Conservation (phyloP, 352 stramenopile genomes). For the Blastocystis sp. region DNA sequence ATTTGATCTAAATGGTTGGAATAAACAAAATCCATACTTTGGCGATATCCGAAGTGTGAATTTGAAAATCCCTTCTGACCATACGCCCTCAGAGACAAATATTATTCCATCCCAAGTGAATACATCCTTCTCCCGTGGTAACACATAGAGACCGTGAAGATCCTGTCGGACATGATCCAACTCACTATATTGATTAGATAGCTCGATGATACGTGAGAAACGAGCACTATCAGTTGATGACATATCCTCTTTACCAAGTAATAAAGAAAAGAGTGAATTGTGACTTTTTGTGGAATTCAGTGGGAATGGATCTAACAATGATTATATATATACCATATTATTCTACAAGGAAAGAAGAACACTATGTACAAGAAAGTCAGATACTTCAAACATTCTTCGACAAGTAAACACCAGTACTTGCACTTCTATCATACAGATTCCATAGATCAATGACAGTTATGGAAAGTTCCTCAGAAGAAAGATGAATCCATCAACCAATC, state of each 20-base stretch:
- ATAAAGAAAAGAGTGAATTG: neutral
- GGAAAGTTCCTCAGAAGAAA: too few species aligned
- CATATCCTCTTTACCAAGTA: neutral
- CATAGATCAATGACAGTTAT: too few species aligned
- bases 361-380: too few species aligned
- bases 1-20: neutral
- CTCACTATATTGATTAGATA: constrained; percentile 51
- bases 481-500: neutral
- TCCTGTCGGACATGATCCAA: neutral
- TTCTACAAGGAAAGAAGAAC: too few species aligned
- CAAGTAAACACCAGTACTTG: too few species aligned
- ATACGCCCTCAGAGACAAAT: constrained; percentile 19
- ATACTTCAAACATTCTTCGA: too few species aligned
- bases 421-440: too few species aligned
- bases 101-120: constrained; percentile 40
- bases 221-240: neutral
- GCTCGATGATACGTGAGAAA: neutral
- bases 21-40: neutral
- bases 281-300: neutral
- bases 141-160: constrained; percentile 30
- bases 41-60: constrained; percentile 15
- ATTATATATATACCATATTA: too few species aligned
- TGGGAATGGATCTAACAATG: too few species aligned
- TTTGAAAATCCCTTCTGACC: constrained; percentile 55
- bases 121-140: constrained; percentile 44